Evolutionary conservation across 2,329 filamentous ascomycete species (phyloP), one percentile per base, ranked within the genome.

Genomic region (Diplodia scrobiculata): DNA sequence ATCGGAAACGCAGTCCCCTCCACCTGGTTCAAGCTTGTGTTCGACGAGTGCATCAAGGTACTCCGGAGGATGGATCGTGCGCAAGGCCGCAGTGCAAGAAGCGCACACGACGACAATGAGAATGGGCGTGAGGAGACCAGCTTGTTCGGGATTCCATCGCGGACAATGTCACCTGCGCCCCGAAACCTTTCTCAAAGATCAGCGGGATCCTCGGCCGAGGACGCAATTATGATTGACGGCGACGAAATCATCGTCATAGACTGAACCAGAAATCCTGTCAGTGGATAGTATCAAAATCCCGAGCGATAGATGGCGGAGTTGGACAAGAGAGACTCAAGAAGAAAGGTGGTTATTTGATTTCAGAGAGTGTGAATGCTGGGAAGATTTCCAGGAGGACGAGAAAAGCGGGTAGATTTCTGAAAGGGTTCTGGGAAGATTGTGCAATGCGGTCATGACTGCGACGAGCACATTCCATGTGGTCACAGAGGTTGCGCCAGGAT

Each of bases 1-100:
- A 68, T 68, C 3, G 67, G 67, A 1, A 68, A 68, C 17, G 67
- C 67, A 1, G 50, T 67, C 1, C 54, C 67, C 1, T 66, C 66
- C 1, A 10, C 10, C 2, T 50, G 34, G 34, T 55, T 50, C 17
- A 32, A 54, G 21, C 25, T 29, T 0, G 5, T 68, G 0, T 21
- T 67, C 1, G 13, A 47, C 1, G 50, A 63, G 11, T 67, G 64
- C 13, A 14, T 67, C 3, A 25, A 60, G 27, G 47, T 62, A 1
- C 38, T 68, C 0, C 29, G 50, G 3, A 53, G 53, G 21, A 17
- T 63, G 5, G 48, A 63, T 17, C 1, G 29, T 1, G 7, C 11
- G 19, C n/a, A 62, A n/a, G 2, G 27, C 1, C 25, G 36, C 2
- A 7, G 38, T 5, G 34, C n/a, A 47, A 50, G 11, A 34, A 25